These are phyloP conservation scores for Boletellus sp. DNA, from an alignment of 1,284 basidiomycete genomes.

Conservation along the genomic window DNA sequence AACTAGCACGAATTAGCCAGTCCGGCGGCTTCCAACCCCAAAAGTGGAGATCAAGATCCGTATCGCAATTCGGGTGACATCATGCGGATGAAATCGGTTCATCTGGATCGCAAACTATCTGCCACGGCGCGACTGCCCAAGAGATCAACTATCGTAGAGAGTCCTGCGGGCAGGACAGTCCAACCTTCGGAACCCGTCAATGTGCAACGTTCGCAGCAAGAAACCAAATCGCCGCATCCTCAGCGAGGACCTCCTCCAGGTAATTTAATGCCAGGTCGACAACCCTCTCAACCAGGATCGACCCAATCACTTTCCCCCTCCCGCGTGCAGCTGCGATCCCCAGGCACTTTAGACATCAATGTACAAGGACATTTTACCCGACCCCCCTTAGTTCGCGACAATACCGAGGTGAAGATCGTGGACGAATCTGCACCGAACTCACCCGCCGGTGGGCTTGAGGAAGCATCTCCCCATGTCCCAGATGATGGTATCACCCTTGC, in stretches of 20 bases:
- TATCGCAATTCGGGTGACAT: conserved; percentile 88
- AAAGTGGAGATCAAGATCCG: conserved; percentile 53
- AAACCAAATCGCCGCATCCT: conserved; percentile 34
- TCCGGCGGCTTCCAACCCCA: conserved; percentile 33
- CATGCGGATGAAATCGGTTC: conserved; percentile 90
- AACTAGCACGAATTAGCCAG: conserved; percentile 32
- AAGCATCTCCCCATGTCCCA: conserved; percentile 33
- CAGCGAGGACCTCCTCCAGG: conserved; percentile 33
- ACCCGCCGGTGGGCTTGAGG: conserved; percentile 50
- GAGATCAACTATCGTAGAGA: conserved; percentile 93
- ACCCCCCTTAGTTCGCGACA: conserved; percentile 75
- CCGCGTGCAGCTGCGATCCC: conserved; percentile 39
- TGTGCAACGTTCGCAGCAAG: conserved; percentile 36
- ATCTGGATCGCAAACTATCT: conserved; percentile 92
- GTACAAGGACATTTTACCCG: conserved; percentile 51
- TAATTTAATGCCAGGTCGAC: conserved; percentile 34
- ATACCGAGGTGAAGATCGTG: conserved; percentile 86
- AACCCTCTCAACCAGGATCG: conserved; percentile 31
- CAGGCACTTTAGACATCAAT: conserved; percentile 36
- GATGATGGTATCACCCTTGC: conserved; percentile 91
- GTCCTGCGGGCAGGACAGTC: conserved; percentile 86
- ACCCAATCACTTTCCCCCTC: conserved; percentile 36
- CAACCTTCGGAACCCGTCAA: conserved; percentile 55
- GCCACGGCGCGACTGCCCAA: conserved; percentile 90
- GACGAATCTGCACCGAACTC: conserved; percentile 77